These are phyloP conservation scores for Talaromyces wortmannii DNA, from an alignment of 495 filamentous ascomycete genomes.

Conservation along the genomic window DNA sequence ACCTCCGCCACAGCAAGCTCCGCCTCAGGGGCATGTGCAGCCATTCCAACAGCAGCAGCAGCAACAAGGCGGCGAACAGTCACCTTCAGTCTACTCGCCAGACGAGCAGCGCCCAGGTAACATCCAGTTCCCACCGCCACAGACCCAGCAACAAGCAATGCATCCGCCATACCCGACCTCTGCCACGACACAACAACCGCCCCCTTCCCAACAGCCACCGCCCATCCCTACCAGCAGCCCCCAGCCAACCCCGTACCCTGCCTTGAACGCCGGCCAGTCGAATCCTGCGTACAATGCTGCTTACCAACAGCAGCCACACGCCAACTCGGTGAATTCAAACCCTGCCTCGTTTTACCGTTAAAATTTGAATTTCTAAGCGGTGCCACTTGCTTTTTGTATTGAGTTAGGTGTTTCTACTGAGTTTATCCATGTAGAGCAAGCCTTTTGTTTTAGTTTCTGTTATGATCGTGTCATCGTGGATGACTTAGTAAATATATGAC, in stretches of 20 bases:
- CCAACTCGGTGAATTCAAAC: slow-evolving; percentile 24
- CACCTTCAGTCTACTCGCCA: slow-evolving; percentile 50
- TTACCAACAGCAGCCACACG: slow-evolving; percentile 35
- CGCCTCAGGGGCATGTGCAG: slow-evolving; percentile 24
- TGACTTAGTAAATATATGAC: too few species aligned
- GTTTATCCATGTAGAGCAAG: too few species aligned
- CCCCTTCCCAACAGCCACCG: slow-evolving; percentile 42
- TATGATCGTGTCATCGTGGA: too few species aligned
- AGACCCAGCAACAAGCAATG: slow-evolving; percentile 11
- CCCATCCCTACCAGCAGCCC: slow-evolving; percentile 32
- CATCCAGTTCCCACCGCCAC: slow-evolving; percentile 23
- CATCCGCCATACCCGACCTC: slow-evolving; percentile 40
- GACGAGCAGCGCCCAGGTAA: slow-evolving; percentile 41
- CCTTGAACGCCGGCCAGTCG: slow-evolving; percentile 26
- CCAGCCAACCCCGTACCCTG: slow-evolving; percentile 36
- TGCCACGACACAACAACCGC: slow-evolving; percentile 33
- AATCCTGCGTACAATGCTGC: slow-evolving; percentile 43
- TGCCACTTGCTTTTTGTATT: too few species aligned
- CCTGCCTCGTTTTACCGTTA: slow-evolving; percentile 39
- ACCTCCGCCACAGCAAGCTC: slow-evolving; percentile 33
- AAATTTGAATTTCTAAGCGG: background rate
- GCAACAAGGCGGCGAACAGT: slow-evolving; percentile 40
- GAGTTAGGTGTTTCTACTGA: too few species aligned
- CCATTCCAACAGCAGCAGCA: slow-evolving; percentile 33
- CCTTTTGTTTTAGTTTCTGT: too few species aligned